Base-by-base conservation (phyloP, 805 yeast genomes). In the Zygoascus tannicola region DNA sequence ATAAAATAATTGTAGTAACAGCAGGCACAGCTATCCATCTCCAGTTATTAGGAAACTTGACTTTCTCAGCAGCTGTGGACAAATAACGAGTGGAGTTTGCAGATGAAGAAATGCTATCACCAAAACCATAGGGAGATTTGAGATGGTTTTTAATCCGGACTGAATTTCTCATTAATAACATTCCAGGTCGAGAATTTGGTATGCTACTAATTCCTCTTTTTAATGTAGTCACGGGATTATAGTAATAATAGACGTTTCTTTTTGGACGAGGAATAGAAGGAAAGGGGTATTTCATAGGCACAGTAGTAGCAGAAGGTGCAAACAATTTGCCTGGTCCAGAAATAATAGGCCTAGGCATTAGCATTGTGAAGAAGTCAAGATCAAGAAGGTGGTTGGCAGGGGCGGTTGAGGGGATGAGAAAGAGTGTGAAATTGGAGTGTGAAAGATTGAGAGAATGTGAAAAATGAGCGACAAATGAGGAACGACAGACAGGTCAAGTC, bases 21-120 rank as follows among this genome's bases (percentile, higher is more conserved):
- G 55, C 56, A 2, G 59, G 59, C n/a, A 55, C 50, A 21, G 53
- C 48, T 51, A 52, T 48, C 55, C 56, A 53, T 15, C 51, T 43
- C 43, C 53, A 50, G 40, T 37, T 37, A 5, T 23, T 16, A 22
- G 18, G 28, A 8, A 35, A 19, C 40, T 33, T 34, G 32, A 22
- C 32, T n/a, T n/a, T 26, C n/a, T 18, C 15, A 5, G 42, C 22
- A 4, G 39, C 43, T 32, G 40, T 41, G 8, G 39, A 28, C 41
- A 35, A 30, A 26, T 38, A 30, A 10, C 10, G 4, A 8, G 15
- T 28, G 4, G 42, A 28, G 3, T 15, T 4, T 12, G 18, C 22
- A 5, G 23, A 14, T 8, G 12, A 7, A 15, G 39, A 20, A 18
- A 35, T 18, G n/a, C 14, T 14, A 18, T 16, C n/a, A 15, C 39